Conservation (phyloP, 441 rosid species). For the Corymbia calophylla region DNA sequence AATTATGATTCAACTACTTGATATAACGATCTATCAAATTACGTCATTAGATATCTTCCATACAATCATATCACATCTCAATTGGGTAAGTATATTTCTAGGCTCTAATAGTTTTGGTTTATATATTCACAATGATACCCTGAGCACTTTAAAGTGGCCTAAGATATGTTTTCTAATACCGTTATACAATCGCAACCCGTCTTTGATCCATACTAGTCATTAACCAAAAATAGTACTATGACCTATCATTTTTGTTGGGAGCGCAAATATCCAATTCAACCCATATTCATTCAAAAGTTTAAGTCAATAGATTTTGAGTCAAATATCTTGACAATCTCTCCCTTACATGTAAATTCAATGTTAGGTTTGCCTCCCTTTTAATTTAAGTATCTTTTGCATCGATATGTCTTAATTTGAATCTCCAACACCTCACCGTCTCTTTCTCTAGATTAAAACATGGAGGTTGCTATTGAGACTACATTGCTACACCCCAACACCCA, state of each 20-base stretch:
- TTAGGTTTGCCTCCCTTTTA: neutral
- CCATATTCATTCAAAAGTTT: rapidly evolving
- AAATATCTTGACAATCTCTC: neutral
- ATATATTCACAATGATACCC: neutral
- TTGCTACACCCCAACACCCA: neutral
- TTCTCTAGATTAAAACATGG: neutral
- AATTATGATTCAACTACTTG: no score
- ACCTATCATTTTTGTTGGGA: rapidly evolving
- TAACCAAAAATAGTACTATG: neutral
- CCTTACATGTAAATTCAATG: neutral
- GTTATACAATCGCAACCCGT: neutral
- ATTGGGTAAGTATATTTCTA: neutral
- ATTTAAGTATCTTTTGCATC: neutral
- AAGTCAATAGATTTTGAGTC: neutral
- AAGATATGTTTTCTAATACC: no score
- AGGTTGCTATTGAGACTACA: neutral
- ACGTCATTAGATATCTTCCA: neutral
- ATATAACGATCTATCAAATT: neutral
- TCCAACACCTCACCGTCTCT: neutral
- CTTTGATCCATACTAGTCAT: neutral
- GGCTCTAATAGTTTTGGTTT: neutral
- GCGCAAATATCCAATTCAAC: neutral
- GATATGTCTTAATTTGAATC: neutral
- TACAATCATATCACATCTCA: neutral
- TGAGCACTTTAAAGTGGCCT: neutral